phyloP scores from a whole-genome alignment of 139 green algal genomes.

The Chlorella vulgaris region DNA sequence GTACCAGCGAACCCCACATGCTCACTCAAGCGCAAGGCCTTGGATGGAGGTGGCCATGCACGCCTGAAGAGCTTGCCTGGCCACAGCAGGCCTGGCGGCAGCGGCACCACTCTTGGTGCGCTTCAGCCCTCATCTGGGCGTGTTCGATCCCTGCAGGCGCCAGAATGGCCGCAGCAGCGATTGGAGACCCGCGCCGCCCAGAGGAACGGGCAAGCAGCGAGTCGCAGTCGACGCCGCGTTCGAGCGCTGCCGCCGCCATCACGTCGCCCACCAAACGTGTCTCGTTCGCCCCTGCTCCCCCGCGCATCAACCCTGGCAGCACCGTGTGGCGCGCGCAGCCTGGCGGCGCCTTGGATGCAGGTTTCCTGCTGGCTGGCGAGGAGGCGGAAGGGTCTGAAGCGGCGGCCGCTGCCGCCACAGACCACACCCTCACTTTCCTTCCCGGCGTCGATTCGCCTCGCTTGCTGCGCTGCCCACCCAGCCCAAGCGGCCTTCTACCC shows the following conservation, averaged over 20 bases:
- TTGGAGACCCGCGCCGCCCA: too few relatives aligned
- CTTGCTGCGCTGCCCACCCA: neutral
- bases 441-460: neutral
- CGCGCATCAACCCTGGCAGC: neutral
- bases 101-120: too few relatives aligned
- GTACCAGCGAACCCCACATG: too few relatives aligned
- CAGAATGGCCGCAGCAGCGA: too few relatives aligned
- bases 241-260: neutral
- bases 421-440: neutral
- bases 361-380: neutral
- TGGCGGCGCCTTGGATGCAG: neutral
- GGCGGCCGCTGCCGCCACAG: neutral
- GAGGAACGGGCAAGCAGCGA: too few relatives aligned
- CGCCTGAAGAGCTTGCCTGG: too few relatives aligned
- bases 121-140: too few relatives aligned
- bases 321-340: neutral
- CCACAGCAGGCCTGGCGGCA: too few relatives aligned
- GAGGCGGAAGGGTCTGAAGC: neutral
- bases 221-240: too few relatives aligned
- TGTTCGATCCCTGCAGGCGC: too few relatives aligned
- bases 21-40: too few relatives aligned
- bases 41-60: too few relatives aligned
- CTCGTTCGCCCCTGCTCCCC: neutral
- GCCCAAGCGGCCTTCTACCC: neutral
- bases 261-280: neutral